These are phyloP conservation scores for Phialemoniopsis sp. DNA, from an alignment of 2,329 filamentous ascomycete species.

Conservation along the genomic window DNA sequence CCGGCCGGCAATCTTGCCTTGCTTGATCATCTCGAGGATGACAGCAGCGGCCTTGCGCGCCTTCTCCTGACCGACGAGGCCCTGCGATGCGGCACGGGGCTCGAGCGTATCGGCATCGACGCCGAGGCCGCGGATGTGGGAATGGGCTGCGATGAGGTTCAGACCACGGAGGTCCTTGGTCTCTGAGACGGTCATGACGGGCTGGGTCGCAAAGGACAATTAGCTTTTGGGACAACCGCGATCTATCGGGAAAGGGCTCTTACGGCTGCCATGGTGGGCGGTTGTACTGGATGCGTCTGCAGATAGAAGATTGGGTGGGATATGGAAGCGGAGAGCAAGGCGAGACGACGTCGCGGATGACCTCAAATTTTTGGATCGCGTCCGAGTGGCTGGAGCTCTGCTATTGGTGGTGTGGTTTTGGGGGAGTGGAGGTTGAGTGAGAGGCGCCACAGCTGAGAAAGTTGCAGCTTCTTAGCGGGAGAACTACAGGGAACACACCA, in stretches of 20 bases:
- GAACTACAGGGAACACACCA: too few relatives aligned
- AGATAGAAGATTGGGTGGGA: background rate
- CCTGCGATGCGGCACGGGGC: conserved; percentile 80
- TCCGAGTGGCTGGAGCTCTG: too few relatives aligned
- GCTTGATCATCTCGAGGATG: conserved; percentile 97
- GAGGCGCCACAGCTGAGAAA: too few relatives aligned
- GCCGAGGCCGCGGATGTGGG: conserved; percentile 92
- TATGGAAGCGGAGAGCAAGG: background rate
- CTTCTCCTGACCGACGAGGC: conserved; percentile 93
- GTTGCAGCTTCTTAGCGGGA: too few relatives aligned
- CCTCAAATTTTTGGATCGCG: too few relatives aligned
- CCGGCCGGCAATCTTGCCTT: conserved; percentile 95
- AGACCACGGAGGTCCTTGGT: conserved; percentile 93
- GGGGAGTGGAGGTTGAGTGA: too few relatives aligned
- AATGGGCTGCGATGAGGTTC: conserved; percentile 97
- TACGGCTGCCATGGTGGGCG: conserved; percentile 11
- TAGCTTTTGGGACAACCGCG: conserved; percentile 1
- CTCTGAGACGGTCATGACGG: conserved; percentile 79
- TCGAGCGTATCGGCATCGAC: conserved; percentile 90
- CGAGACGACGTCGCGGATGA: background rate
- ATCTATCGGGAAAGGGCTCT: conserved; percentile 1
- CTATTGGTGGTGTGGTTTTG: too few relatives aligned
- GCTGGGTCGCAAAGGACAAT: conserved; percentile 29
- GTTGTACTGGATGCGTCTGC: background rate
- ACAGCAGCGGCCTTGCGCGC: conserved; percentile 94